Evolutionary conservation across 495 filamentous ascomycete genomes (phyloP).

Genomic region (Lasiosphaeria miniovina): DNA sequence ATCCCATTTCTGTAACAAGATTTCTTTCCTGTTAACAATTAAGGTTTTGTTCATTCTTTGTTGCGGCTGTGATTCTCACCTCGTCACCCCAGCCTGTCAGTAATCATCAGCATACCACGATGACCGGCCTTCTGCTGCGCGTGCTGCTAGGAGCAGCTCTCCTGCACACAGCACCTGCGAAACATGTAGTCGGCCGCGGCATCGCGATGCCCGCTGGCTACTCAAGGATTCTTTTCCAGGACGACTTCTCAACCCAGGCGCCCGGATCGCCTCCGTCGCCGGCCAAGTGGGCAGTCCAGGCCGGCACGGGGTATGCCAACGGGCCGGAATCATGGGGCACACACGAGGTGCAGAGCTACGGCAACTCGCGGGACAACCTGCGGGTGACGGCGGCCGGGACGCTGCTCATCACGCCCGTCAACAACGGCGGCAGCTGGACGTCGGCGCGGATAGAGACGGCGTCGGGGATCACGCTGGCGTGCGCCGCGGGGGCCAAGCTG

Average conservation of each 20-base stretch:
- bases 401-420: conserved; percentile 21
- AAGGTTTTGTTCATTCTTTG: too few species aligned
- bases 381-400: conserved; percentile 19
- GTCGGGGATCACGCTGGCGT: conserved; percentile 30
- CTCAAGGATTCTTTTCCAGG: conserved; percentile 13
- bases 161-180: neutral
- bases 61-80: too few species aligned
- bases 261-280: conserved; percentile 13
- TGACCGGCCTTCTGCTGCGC: too few species aligned
- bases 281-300: conserved; percentile 23
- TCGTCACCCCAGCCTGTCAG: too few species aligned
- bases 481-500: conserved; percentile 32
- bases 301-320: conserved; percentile 31
- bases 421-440: conserved; percentile 33
- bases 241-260: conserved; percentile 16
- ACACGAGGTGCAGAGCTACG: conserved; percentile 31
- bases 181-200: neutral
- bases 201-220: conserved; percentile 13
- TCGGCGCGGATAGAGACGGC: conserved; percentile 44
- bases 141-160: neutral
- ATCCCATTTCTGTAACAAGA: too few species aligned
- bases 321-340: conserved; percentile 32
- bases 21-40: too few species aligned
- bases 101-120: too few species aligned
- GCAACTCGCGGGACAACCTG: conserved; percentile 24